A percentile compares a stretch with the other conserved stretches of the same genome.
Evolutionary conservation across 23 red algal species (phyloP).

Genomic region (Gracilaria gracilis): DNA sequence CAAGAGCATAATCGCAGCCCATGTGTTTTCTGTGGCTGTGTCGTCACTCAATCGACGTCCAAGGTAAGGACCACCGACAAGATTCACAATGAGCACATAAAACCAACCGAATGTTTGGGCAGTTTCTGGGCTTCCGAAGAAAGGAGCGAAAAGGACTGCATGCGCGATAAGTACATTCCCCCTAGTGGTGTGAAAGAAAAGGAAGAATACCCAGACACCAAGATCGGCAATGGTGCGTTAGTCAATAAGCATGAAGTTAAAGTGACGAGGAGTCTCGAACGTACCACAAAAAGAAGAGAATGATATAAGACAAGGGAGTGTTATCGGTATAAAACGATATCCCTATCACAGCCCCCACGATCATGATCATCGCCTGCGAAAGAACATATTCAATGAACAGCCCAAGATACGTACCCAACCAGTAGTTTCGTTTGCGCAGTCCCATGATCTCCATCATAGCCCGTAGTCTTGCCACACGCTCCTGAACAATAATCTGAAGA

Average conservation of each 20-base stretch:
- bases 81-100: constrained; percentile 73
- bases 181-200: constrained; percentile 44
- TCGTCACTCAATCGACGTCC: constrained; percentile 71
- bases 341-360: constrained; percentile 60
- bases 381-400: constrained; percentile 78
- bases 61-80: constrained; percentile 84
- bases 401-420: constrained; percentile 85
- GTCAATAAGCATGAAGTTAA: neutral
- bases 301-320: constrained; percentile 82
- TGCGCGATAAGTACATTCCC: constrained; percentile 85
- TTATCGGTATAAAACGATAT: constrained; percentile 87
- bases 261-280: neutral
- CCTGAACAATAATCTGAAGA: constrained; percentile 83
- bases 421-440: constrained; percentile 76
- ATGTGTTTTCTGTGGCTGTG: constrained; percentile 37
- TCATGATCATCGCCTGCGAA: constrained; percentile 53
- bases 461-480: constrained; percentile 73
- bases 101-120: constrained; percentile 92
- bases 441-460: constrained; percentile 89
- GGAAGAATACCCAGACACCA: neutral
- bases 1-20: constrained; percentile 80
- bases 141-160: constrained; percentile 83
- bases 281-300: constrained; percentile 67
- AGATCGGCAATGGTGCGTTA: neutral
- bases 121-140: constrained; percentile 79